Conservation (phyloP, 1,284 basidiomycete genomes). For the Cryptococcus amylolentus region DNA sequence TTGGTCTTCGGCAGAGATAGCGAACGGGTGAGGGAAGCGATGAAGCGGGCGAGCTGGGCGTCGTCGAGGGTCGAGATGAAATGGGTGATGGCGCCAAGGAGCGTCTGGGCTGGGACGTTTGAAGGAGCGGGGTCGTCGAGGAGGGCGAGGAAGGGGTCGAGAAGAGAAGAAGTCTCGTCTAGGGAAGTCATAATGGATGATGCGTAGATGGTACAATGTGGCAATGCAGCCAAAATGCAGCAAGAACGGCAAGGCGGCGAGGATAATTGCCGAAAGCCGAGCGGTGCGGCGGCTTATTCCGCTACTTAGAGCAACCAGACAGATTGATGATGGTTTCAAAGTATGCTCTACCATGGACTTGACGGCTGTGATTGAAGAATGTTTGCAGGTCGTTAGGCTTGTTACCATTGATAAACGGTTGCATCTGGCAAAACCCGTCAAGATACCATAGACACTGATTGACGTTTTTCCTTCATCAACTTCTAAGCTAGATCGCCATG, state of each 20-base stretch:
- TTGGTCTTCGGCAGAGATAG: conserved; percentile 18
- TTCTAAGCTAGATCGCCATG: too few relatives aligned
- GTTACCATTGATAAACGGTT: too few relatives aligned
- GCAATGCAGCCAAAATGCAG: neutral
- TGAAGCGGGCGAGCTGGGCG: conserved; percentile 17
- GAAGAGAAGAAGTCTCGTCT: conserved; percentile 4
- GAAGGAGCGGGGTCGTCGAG: conserved; percentile 19
- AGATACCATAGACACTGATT: too few relatives aligned
- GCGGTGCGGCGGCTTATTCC: too few relatives aligned
- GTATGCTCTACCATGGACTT: too few relatives aligned
- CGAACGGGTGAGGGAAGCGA: conserved; percentile 22
- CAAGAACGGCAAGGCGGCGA: neutral
- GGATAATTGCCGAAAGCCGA: too few relatives aligned
- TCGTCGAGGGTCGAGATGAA: conserved; percentile 29
- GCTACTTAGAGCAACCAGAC: too few relatives aligned
- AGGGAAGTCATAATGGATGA: neutral
- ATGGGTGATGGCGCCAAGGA: conserved; percentile 39
- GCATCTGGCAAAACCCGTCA: too few relatives aligned
- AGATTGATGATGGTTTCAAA: too few relatives aligned
- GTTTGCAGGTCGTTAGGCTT: too few relatives aligned
- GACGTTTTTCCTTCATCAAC: too few relatives aligned
- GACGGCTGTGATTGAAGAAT: too few relatives aligned
- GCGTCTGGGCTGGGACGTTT: conserved; percentile 26
- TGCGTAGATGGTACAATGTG: neutral
- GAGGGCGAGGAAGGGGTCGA: conserved; percentile 25